Base-by-base conservation (phyloP, 208 protist species). In the Sergeia podlipaevii region DNA sequence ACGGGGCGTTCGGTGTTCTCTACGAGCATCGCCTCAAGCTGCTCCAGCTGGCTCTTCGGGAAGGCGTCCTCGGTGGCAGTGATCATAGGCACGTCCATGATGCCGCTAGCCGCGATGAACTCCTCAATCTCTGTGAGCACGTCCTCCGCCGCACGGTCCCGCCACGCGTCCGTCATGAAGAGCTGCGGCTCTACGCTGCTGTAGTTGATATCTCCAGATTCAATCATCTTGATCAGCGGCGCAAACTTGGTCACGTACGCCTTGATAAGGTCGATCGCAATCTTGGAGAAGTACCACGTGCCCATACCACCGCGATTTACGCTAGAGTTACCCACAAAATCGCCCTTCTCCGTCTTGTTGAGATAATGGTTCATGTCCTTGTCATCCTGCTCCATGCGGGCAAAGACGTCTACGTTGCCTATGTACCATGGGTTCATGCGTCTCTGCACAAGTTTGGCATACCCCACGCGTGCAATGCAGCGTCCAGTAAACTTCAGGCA, bases 201-300 rank as follows among this genome's bases (percentile, higher is more conserved):
- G 27, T 62, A 60, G 62, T 82, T 71, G 11, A 72, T 65, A 7
- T 30, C 54, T 38, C 76, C 77, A 4, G 54, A 53, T 49, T 90
- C 84, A 15, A 95, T 64, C 42, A 59, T 74, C 51, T 80, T 63
- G 26, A 93, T 58, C 13, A 96, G 68, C 18, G 86, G 85, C 27
- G 60, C 45, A 59, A 96, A 94, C 38, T 57, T 37, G 27, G 61
- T 47, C 27, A 83, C 59, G 60, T 93, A 96, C 28, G 62, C 60
- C 15, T 53, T 42, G 23, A 96, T 68, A 23, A 95, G 43, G 7
- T 72, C 47, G 39, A 90, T 54, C 18, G 83, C 85, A 13, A 70
- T 62, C 17, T 61, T 65, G 4, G 90, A 95, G 56, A 96, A 74
- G 62, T 79, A 84, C 90, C 90, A 96, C 21, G 73, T 80, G 15